Conservation (phyloP, 2,329 filamentous ascomycete genomes). For the Neopestalotiopsis sp. region DNA sequence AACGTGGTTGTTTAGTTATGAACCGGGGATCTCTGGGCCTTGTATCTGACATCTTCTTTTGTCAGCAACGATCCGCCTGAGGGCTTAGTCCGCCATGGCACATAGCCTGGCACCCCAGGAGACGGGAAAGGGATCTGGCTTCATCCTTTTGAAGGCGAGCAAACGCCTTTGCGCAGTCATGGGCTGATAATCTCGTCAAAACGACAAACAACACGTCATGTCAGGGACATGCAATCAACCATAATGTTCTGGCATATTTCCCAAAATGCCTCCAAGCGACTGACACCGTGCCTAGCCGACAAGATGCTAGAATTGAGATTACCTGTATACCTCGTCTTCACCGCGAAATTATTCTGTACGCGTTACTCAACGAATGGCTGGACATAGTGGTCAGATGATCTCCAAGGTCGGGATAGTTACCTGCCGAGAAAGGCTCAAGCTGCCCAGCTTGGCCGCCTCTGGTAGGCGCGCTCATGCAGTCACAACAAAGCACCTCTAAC, state of each 20-base stretch:
- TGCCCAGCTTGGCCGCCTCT: background rate
- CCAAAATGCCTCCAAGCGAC: background rate
- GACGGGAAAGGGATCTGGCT: background rate
- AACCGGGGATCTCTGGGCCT: constrained; percentile 1
- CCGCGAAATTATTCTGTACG: background rate
- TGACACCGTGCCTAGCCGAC: background rate
- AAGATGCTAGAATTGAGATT: background rate
- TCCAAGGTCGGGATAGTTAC: background rate
- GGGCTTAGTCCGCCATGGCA: background rate
- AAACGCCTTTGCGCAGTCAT: background rate
- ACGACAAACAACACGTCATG: background rate
- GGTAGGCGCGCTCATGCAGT: too few relatives aligned
- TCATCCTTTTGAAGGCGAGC: background rate
- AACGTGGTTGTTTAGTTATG: constrained; percentile 11
- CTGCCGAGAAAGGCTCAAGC: background rate
- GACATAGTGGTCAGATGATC: background rate
- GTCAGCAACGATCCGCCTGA: constrained; percentile 3
- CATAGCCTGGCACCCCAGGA: background rate
- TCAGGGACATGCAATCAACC: constrained; percentile 3
- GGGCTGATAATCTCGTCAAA: background rate
- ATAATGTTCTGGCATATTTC: background rate
- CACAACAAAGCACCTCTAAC: too few relatives aligned
- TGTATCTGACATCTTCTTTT: background rate
- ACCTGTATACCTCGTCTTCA: background rate
- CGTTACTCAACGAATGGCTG: background rate